Evolutionary conservation across 495 filamentous ascomycete genomes (phyloP), one percentile per base, ranked within the genome.

Genomic region (Chaetomium tenue): DNA sequence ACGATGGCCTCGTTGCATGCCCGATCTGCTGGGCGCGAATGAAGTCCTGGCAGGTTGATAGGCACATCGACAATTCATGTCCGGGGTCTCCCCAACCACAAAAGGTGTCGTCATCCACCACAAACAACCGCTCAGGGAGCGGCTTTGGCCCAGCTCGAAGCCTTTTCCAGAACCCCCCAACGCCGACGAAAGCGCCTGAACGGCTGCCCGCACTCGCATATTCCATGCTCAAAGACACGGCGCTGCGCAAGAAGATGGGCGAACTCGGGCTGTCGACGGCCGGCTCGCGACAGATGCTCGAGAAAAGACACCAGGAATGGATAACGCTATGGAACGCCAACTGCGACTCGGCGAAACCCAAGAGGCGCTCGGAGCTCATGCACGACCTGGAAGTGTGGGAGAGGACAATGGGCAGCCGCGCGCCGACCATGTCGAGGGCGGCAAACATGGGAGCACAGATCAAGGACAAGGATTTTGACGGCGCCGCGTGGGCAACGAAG

Each of bases 241-340:
- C 82, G 8, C 81, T 99, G 39, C 85, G 87, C 30, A 91, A 89
- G 67, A 97, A 96, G 75, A 76, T 98, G 8, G 69, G 76, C 47
- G 92, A 96, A 3, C 80, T 94, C 3, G 93, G 93, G n/a, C 85
- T 99, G 56, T 88, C 91, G 0, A 80, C 83, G 7, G 76, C 71
- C 66, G 94, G 94, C 3, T 70, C 84, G 1, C 84, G 84, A 47
- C 78, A 80, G 47, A 77, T 91, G 9, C 74, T 98, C 28, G 87
- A 94, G 70, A 84, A 82, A 67, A 84, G 94, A 63, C 92, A 98
- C 67, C 90, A 84, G 1, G 94, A 99, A 77, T 99, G 92, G 92
- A 81, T 93, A 67, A 97, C 93, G 50, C 72, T 98, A 28, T 97
- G 91, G 88, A 99, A 99, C 73, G 91, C 95, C 16, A 98, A 98